Conservation (phyloP, 768 basidiomycete genomes). For the Piloderma croceum region DNA sequence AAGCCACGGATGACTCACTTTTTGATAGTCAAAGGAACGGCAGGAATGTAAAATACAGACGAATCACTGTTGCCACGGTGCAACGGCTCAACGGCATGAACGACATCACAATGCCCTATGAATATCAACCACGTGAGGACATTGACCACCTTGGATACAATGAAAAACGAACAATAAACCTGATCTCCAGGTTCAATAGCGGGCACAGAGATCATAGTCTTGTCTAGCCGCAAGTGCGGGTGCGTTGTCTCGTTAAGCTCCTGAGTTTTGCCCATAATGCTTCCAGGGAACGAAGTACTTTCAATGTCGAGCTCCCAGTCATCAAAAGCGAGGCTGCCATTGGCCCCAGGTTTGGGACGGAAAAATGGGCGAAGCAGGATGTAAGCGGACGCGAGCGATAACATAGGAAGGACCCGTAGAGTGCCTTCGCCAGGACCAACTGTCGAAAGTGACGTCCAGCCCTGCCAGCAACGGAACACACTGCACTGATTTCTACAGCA, state of each 20-base stretch:
- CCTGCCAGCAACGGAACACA: slow-evolving; percentile 54
- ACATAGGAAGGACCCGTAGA: slow-evolving; percentile 53
- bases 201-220: slow-evolving; percentile 56
- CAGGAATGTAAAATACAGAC: slow-evolving; percentile 53
- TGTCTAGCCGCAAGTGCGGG: slow-evolving; percentile 52
- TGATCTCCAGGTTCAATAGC: slow-evolving; percentile 59
- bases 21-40: slow-evolving; percentile 43
- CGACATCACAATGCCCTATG: slow-evolving; percentile 49
- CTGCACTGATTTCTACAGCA: slow-evolving; percentile 44
- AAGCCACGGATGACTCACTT: slow-evolving; percentile 36
- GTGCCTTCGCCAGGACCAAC: slow-evolving; percentile 61
- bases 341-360: slow-evolving; percentile 26
- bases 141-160: too few relatives aligned
- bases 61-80: slow-evolving; percentile 46
- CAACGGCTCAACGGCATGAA: slow-evolving; percentile 49
- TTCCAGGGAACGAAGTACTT: slow-evolving; percentile 48
- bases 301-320: slow-evolving; percentile 57
- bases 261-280: slow-evolving; percentile 46
- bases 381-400: slow-evolving; percentile 53
- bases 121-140: neutral
- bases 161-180: slow-evolving; percentile 44
- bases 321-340: slow-evolving; percentile 32
- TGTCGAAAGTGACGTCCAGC: slow-evolving; percentile 47
- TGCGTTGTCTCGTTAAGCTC: slow-evolving; percentile 53
- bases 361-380: slow-evolving; percentile 65